Conservation (phyloP, 1,284 basidiomycete genomes). For the Tilletiopsis washingtonensis region DNA sequence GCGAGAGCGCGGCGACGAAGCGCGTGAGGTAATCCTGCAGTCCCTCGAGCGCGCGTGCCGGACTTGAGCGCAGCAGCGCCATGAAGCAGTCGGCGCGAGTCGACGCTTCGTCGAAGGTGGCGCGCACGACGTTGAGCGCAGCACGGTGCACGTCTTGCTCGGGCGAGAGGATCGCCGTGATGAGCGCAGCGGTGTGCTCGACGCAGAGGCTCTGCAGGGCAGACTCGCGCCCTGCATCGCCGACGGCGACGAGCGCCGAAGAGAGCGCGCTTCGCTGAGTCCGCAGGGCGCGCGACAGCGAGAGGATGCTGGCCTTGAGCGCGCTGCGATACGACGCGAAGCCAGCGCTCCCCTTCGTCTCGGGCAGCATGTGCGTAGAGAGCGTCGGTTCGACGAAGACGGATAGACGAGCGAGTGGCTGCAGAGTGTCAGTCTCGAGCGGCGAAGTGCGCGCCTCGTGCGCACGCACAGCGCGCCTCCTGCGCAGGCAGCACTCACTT, state of each 20-base stretch:
- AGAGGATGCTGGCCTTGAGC: slow-evolving; percentile 17
- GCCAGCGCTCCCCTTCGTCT: slow-evolving; percentile 4
- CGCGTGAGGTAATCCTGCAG: slow-evolving; percentile 19
- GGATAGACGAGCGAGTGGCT: slow-evolving; percentile 15
- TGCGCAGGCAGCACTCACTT: slow-evolving; percentile 3
- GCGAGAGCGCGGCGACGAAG: slow-evolving; percentile 18
- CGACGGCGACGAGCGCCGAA: slow-evolving; percentile 17
- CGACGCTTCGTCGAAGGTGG: slow-evolving; percentile 28
- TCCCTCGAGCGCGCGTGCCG: slow-evolving; percentile 16
- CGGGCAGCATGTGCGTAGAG: slow-evolving; percentile 20
- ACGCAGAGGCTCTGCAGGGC: slow-evolving; percentile 25
- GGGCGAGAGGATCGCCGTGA: slow-evolving; percentile 28
- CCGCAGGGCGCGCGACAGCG: slow-evolving; percentile 15
- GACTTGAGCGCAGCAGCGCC: slow-evolving; percentile 24
- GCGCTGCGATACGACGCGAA: slow-evolving; percentile 18
- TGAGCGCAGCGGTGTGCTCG: slow-evolving; percentile 16
- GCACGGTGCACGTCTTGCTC: slow-evolving; percentile 25
- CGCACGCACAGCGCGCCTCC: too few relatives aligned
- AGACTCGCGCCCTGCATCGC: slow-evolving; percentile 8
- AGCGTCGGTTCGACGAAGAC: slow-evolving; percentile 20
- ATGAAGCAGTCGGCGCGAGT: slow-evolving; percentile 34
- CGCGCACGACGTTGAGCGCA: slow-evolving; percentile 29
- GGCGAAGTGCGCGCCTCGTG: slow-evolving; percentile 2
- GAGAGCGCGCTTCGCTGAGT: slow-evolving; percentile 18
- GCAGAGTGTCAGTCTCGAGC: slow-evolving; percentile 17